Evolutionary conservation across 805 yeast genomes (phyloP).

Genomic region (Wickerhamomyces ciferrii): DNA sequence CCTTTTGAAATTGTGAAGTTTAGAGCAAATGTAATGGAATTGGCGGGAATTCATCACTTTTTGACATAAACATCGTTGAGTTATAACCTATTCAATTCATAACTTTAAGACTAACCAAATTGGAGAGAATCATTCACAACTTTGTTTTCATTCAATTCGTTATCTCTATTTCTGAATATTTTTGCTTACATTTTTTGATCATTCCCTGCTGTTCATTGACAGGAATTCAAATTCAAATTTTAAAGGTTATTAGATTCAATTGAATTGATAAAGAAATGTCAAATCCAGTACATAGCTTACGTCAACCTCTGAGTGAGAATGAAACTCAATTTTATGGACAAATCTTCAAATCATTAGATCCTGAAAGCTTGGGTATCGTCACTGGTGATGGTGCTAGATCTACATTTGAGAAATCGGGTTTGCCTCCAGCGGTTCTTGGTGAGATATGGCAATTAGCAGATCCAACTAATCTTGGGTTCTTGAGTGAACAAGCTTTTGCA

Average conservation of each 20-base stretch:
- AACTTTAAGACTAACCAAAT: constrained; percentile 4
- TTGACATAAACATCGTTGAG: not conserved
- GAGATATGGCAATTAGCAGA: constrained; percentile 97
- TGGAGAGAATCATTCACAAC: not conserved
- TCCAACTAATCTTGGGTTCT: constrained; percentile 76
- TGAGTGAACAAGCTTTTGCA: constrained; percentile 75
- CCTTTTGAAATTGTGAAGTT: not conserved
- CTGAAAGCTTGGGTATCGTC: constrained; percentile 71
- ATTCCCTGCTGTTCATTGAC: not conserved
- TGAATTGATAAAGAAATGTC: constrained; percentile 4
- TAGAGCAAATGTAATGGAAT: not conserved
- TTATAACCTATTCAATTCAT: constrained; percentile 5
- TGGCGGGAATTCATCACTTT: not conserved
- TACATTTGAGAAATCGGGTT: constrained; percentile 79
- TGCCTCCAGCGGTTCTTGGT: constrained; percentile 73
- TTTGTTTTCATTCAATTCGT: not conserved
- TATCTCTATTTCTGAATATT: not conserved
- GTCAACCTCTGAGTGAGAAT: constrained; percentile 51
- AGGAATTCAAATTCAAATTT: too few relatives aligned
- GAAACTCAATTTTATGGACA: constrained; percentile 74
- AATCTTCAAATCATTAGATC: constrained; percentile 74
- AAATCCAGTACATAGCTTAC: constrained; percentile 9
- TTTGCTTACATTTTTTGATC: not conserved
- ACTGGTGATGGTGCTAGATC: constrained; percentile 86
- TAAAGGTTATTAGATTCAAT: not conserved